Evolutionary conservation across 2,329 filamentous ascomycete genomes (phyloP).

Genomic region (Curvularia hawaiiensis): DNA sequence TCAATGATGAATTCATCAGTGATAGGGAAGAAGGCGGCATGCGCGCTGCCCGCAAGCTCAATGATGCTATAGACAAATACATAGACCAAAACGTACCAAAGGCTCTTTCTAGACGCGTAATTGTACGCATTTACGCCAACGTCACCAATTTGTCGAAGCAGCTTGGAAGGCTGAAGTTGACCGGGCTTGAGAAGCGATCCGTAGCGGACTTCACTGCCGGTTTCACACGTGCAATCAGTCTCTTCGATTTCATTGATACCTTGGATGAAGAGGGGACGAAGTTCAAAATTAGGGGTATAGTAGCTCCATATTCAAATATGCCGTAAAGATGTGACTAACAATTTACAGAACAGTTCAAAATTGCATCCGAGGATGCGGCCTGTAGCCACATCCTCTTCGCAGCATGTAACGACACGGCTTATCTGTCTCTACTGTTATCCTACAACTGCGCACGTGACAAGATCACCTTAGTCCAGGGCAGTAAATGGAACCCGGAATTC

Average conservation of each 20-base stretch:
- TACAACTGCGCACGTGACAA: slow-evolving; percentile 56
- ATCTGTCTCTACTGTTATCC: slow-evolving; percentile 61
- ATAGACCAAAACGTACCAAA: slow-evolving; percentile 29
- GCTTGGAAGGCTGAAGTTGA: slow-evolving; percentile 56
- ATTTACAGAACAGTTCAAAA: slow-evolving; percentile 17
- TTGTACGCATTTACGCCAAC: slow-evolving; percentile 63
- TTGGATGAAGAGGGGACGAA: slow-evolving; percentile 65
- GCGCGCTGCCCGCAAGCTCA: slow-evolving; percentile 60
- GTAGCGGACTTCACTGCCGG: slow-evolving; percentile 61
- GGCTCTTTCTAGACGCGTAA: slow-evolving; percentile 57
- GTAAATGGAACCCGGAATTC: slow-evolving; percentile 60
- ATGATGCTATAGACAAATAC: slow-evolving; percentile 55
- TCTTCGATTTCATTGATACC: slow-evolving; percentile 67
- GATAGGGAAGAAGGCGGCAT: slow-evolving; percentile 60
- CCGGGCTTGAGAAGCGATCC: slow-evolving; percentile 61
- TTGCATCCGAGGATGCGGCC: slow-evolving; percentile 45
- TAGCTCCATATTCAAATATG: neutral
- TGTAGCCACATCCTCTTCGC: slow-evolving; percentile 70
- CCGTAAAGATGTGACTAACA: slow-evolving; percentile 8
- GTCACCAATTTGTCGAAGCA: slow-evolving; percentile 59
- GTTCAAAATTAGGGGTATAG: slow-evolving; percentile 62
- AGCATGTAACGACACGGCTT: slow-evolving; percentile 65
- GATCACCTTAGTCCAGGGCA: slow-evolving; percentile 62
- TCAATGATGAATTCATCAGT: slow-evolving; percentile 57
- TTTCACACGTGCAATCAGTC: slow-evolving; percentile 62